Conservation (phyloP, 2,329 filamentous ascomycete species). For the Periglandula ipomoeae region DNA sequence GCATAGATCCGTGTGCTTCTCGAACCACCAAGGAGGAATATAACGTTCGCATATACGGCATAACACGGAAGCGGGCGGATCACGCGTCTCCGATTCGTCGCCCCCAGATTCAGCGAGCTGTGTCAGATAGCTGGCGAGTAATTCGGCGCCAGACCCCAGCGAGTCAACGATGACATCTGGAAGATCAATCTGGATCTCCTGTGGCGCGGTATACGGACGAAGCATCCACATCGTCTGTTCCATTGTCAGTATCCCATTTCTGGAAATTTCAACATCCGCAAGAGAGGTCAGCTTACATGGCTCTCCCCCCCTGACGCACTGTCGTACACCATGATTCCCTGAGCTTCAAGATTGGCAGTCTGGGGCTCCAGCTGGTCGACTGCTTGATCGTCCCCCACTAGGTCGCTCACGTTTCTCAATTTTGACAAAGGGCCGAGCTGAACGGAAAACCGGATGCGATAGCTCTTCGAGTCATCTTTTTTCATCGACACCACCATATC, state of each 20-base stretch:
- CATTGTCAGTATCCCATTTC: slow-evolving; percentile 5
- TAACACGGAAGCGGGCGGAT: slow-evolving; percentile 78
- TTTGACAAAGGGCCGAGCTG: slow-evolving; percentile 61
- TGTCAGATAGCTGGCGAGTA: slow-evolving; percentile 89
- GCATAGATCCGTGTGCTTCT: slow-evolving; percentile 95
- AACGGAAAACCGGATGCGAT: slow-evolving; percentile 75
- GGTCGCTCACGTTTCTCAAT: slow-evolving; percentile 38
- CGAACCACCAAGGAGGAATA: slow-evolving; percentile 98
- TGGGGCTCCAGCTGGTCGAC: slow-evolving; percentile 27
- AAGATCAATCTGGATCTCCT: slow-evolving; percentile 93
- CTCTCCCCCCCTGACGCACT: slow-evolving; percentile 76
- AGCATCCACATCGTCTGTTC: slow-evolving; percentile 98
- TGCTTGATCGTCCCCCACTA: slow-evolving; percentile 26
- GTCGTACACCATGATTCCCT: slow-evolving; percentile 98
- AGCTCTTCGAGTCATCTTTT: slow-evolving; percentile 86
- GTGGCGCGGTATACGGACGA: slow-evolving; percentile 75
- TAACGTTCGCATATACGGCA: slow-evolving; percentile 97
- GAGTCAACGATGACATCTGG: slow-evolving; percentile 85
- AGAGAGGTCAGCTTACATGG: slow-evolving; percentile 56
- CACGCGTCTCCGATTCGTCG: slow-evolving; percentile 65
- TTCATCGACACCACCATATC: slow-evolving; percentile 83
- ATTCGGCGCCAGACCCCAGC: slow-evolving; percentile 86
- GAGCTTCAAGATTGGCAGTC: slow-evolving; percentile 75
- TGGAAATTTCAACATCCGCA: background rate
- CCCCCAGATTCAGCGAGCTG: slow-evolving; percentile 75